These are phyloP conservation scores for Pichia nanzhaoensis DNA, from an alignment of 805 yeast species.

Conservation along the genomic window DNA sequence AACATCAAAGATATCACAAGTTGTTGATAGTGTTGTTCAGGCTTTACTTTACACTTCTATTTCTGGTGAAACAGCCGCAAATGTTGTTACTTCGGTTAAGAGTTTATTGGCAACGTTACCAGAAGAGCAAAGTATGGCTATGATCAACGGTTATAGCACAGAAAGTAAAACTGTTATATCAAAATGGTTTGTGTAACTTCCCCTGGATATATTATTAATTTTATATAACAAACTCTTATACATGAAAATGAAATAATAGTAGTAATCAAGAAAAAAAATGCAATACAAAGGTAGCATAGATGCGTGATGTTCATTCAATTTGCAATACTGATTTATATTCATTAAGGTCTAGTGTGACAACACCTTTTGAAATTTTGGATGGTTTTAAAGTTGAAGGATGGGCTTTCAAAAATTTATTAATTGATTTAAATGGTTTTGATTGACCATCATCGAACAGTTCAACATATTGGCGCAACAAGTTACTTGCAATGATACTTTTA, in stretches of 20 bases:
- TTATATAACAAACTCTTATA: background rate
- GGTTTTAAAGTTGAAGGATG: constrained; percentile 32
- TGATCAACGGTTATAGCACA: constrained; percentile 56
- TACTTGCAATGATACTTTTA: constrained; percentile 24
- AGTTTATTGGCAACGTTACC: constrained; percentile 58
- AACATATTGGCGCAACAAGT: constrained; percentile 28
- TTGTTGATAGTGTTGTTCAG: constrained; percentile 64
- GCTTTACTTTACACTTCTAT: constrained; percentile 66
- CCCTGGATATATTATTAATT: background rate
- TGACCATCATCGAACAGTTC: constrained; percentile 31
- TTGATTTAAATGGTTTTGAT: constrained; percentile 22
- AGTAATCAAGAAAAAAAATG: background rate
- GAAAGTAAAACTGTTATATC: constrained; percentile 51
- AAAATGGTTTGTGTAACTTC: constrained; percentile 23
- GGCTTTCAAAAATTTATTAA: constrained; percentile 23
- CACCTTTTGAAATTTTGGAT: constrained; percentile 27
- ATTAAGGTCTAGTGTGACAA: constrained; percentile 19
- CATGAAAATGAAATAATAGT: too few species aligned
- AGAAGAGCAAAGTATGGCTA: constrained; percentile 56
- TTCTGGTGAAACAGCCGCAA: constrained; percentile 64
- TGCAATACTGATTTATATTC: constrained; percentile 5
- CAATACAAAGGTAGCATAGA: background rate
- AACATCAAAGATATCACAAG: constrained; percentile 44
- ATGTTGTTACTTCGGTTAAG: constrained; percentile 56
- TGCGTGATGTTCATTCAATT: background rate